phyloP scores from a whole-genome alignment of 352 stramenopile genomes.

The Phytophthora foliorum region DNA sequence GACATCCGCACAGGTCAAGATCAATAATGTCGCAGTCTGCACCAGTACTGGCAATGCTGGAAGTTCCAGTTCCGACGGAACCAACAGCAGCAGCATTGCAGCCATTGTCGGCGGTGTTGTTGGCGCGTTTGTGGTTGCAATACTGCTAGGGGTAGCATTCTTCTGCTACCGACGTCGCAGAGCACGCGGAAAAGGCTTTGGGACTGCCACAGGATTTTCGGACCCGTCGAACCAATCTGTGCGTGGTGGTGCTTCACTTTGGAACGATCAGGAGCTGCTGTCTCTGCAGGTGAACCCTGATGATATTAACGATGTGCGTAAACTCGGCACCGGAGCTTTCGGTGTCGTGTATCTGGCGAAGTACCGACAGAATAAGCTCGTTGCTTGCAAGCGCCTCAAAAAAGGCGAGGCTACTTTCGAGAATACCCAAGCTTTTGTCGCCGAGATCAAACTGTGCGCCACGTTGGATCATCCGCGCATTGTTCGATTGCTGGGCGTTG shows the following conservation, averaged over 20 bases:
- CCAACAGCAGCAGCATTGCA: conserved; percentile 35
- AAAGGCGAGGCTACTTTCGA: conserved; percentile 48
- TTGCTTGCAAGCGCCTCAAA: conserved; percentile 63
- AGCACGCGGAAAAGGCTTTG: conserved; percentile 21
- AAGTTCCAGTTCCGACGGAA: conserved; percentile 6
- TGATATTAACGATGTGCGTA: conserved; percentile 53
- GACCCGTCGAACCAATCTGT: conserved; percentile 17
- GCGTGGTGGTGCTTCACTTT: conserved; percentile 36
- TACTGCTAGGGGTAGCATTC: conserved; percentile 35
- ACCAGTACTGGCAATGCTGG: conserved; percentile 18
- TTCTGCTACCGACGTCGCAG: conserved; percentile 44
- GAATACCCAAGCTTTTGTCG: conserved; percentile 57
- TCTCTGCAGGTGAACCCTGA: conserved; percentile 61
- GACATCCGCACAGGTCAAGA: conserved; percentile 20
- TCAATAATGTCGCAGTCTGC: conserved; percentile 55
- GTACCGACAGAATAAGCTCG: conserved; percentile 46
- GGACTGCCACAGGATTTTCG: conserved; percentile 26
- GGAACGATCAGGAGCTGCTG: conserved; percentile 60
- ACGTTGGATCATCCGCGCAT: conserved; percentile 61
- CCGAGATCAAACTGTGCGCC: conserved; percentile 65
- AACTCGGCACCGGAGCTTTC: conserved; percentile 47
- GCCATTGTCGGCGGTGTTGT: conserved; percentile 58
- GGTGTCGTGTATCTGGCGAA: conserved; percentile 57
- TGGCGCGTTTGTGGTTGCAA: conserved; percentile 47
- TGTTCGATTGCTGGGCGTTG: conserved; percentile 62